phyloP scores from a whole-genome alignment of 1,139 yeast genomes.

The Candida dubliniensis region DNA sequence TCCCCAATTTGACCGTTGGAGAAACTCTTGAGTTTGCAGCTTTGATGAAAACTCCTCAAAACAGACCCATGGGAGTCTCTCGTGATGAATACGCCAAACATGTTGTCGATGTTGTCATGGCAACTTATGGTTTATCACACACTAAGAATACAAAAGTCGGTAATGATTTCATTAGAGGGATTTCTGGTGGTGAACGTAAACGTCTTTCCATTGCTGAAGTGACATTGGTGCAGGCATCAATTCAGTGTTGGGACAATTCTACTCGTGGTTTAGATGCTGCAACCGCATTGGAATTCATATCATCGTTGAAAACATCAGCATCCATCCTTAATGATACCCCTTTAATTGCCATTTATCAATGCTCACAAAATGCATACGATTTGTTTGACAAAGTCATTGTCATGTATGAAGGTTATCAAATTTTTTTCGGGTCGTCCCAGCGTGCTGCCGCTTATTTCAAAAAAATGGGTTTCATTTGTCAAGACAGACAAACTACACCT shows the following conservation, averaged over 20 bases:
- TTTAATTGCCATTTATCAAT: conserved; percentile 74
- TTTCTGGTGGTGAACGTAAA: conserved; percentile 48
- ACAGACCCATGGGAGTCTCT: conserved; percentile 34
- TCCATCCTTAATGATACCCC: conserved; percentile 59
- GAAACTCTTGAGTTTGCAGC: conserved; percentile 50
- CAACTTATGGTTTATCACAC: conserved; percentile 22
- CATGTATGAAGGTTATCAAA: conserved; percentile 40
- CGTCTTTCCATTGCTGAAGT: conserved; percentile 47
- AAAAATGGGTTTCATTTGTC: conserved; percentile 57
- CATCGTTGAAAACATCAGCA: conserved; percentile 66
- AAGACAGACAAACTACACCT: conserved; percentile 69
- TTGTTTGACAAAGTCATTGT: conserved; percentile 74
- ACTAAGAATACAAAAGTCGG: conserved; percentile 26
- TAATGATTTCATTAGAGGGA: conserved; percentile 36
- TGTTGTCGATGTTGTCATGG: conserved; percentile 17
- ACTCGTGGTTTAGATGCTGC: conserved; percentile 64
- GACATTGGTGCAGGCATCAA: conserved; percentile 35
- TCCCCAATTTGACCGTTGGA: conserved; percentile 54
- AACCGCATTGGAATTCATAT: conserved; percentile 67
- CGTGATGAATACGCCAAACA: conserved; percentile 43
- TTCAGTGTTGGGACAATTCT: conserved; percentile 63
- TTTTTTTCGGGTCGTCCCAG: conserved; percentile 60
- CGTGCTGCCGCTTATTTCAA: conserved; percentile 46
- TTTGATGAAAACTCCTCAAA: conserved; percentile 41
- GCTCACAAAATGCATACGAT: conserved; percentile 34